These are phyloP conservation scores for Arthrobotrys musiformis DNA, from an alignment of 2,329 filamentous ascomycete genomes.

Conservation along the genomic window DNA sequence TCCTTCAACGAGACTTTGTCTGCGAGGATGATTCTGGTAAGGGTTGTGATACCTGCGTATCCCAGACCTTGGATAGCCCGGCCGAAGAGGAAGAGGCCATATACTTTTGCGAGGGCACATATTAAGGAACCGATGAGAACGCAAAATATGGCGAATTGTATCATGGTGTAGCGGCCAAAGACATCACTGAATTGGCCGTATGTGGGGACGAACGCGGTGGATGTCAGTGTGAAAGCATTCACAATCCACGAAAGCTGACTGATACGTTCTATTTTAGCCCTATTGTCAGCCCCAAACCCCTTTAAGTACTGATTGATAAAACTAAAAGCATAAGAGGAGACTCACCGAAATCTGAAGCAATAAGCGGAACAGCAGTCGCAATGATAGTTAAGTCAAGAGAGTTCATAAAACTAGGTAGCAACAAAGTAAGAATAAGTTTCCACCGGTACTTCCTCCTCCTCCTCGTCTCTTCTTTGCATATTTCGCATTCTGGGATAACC, in stretches of 20 bases:
- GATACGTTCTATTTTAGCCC: constrained; percentile 30
- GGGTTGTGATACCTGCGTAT: constrained; percentile 71
- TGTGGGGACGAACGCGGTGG: constrained; percentile 74
- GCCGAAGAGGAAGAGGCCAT: constrained; percentile 72
- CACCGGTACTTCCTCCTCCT: constrained; percentile 66
- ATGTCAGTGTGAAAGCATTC: constrained; percentile 74
- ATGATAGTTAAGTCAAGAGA: constrained; percentile 74
- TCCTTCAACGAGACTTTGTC: constrained; percentile 73
- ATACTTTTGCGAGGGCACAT: constrained; percentile 70
- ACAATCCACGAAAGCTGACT: constrained; percentile 69
- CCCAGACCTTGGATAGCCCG: constrained; percentile 73
- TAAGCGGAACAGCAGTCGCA: constrained; percentile 71
- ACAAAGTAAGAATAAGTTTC: constrained; percentile 71
- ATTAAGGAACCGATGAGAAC: constrained; percentile 72
- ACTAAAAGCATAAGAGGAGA: neutral
- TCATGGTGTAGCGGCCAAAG: constrained; percentile 71
- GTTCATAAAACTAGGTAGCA: constrained; percentile 72
- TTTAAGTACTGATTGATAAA: neutral
- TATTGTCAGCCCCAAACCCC: neutral
- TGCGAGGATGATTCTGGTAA: constrained; percentile 72
- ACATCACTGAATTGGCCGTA: constrained; percentile 74
- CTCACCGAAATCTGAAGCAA: constrained; percentile 73
- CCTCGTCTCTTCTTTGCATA: constrained; percentile 61
- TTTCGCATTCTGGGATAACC: constrained; percentile 29
- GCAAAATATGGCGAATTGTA: constrained; percentile 70